phyloP scores from a whole-genome alignment of 768 basidiomycete species.

The Sarcomyxa edulis region DNA sequence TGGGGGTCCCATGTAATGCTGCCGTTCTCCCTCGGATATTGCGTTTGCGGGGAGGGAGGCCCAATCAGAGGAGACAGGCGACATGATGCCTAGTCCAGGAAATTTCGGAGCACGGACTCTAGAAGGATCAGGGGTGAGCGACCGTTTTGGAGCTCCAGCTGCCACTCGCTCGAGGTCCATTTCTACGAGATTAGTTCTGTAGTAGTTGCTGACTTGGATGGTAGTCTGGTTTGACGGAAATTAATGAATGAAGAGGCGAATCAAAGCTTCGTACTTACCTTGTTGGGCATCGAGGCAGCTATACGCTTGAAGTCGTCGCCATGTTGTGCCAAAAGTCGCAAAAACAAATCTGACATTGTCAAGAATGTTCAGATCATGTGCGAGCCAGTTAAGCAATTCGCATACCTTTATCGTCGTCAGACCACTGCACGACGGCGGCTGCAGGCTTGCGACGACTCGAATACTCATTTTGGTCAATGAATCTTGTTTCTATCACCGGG shows the following conservation, averaged over 20 bases:
- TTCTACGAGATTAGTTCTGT: conserved; percentile 34
- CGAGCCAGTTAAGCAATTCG: conserved; percentile 5
- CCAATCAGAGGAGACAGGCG: conserved; percentile 9
- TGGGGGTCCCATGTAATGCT: neutral
- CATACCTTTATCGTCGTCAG: conserved; percentile 62
- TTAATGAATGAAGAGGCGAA: too few species aligned
- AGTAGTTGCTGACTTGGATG: conserved; percentile 50
- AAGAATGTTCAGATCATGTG: conserved; percentile 5
- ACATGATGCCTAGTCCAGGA: conserved; percentile 16
- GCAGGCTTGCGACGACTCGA: conserved; percentile 16
- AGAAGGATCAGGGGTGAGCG: conserved; percentile 25
- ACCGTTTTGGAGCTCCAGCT: conserved; percentile 35
- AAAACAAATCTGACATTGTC: conserved; percentile 37
- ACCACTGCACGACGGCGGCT: conserved; percentile 44
- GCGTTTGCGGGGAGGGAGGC: conserved; percentile 11
- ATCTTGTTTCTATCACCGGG: conserved; percentile 24
- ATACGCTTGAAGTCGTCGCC: conserved; percentile 69
- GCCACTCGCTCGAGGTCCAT: conserved; percentile 37
- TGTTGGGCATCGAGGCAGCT: conserved; percentile 59
- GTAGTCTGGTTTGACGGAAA: conserved; percentile 36
- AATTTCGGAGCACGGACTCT: conserved; percentile 4
- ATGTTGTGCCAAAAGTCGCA: conserved; percentile 52
- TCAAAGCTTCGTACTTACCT: too few species aligned
- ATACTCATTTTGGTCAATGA: conserved; percentile 18
- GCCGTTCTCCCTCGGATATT: neutral